Evolutionary conservation across 768 basidiomycete genomes (phyloP).

Genomic region (Mycena filopes): DNA sequence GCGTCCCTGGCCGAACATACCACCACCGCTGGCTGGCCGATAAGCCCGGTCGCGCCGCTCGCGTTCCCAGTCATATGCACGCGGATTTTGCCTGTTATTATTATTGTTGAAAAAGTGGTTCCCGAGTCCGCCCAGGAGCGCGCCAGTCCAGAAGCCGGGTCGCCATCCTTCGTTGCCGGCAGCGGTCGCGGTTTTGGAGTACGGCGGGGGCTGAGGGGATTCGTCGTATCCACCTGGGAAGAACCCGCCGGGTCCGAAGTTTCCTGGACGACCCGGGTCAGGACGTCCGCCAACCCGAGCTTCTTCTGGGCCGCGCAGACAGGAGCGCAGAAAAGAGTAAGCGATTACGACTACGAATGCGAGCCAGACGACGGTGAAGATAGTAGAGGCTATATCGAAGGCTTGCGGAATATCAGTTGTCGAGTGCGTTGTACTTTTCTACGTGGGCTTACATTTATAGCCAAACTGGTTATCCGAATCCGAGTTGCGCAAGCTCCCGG

Average conservation of each 20-base stretch:
- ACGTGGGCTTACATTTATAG: conserved; percentile 14
- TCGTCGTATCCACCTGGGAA: conserved; percentile 62
- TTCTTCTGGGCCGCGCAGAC: conserved; percentile 50
- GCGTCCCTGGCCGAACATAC: conserved; percentile 40
- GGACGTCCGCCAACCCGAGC: conserved; percentile 41
- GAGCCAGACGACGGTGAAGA: conserved; percentile 70
- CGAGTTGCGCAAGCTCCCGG: conserved; percentile 52
- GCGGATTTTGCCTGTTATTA: conserved; percentile 34
- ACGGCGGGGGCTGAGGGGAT: conserved; percentile 66
- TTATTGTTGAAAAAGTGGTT: conserved; percentile 62
- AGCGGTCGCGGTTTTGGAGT: conserved; percentile 52
- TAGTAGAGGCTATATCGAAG: conserved; percentile 55
- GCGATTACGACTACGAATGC: conserved; percentile 60
- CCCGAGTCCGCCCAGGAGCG: conserved; percentile 77
- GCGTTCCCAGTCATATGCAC: conserved; percentile 70
- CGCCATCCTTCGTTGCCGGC: conserved; percentile 38
- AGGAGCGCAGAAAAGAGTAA: conserved; percentile 70
- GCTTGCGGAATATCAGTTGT: conserved; percentile 45
- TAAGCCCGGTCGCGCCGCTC: conserved; percentile 41
- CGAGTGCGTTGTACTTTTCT: not conserved
- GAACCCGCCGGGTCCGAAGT: conserved; percentile 53
- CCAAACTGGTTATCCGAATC: conserved; percentile 44
- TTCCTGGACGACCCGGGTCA: conserved; percentile 47
- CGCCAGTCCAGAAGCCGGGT: conserved; percentile 90
- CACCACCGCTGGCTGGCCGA: conserved; percentile 36